Percentiles rank a stretch among this genome's conserved stretches.
phyloP scores from a whole-genome alignment of 257 asterid species.

The Jacaranda copaia region DNA sequence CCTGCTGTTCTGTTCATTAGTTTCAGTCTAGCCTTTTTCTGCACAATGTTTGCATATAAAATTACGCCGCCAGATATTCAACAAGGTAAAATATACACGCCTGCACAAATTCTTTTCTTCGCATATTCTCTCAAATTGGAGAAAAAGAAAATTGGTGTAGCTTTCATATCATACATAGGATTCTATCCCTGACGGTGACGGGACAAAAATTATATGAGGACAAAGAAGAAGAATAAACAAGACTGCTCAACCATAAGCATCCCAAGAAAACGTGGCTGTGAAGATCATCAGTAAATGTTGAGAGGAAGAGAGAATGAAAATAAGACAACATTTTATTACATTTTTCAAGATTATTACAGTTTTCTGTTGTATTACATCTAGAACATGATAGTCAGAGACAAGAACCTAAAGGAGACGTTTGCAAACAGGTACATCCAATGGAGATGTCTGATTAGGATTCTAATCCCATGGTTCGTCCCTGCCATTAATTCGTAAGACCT shows the following conservation, averaged over 20 bases:
- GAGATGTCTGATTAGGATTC: neutral
- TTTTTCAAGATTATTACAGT: neutral
- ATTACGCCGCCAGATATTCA: neutral
- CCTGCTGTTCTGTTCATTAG: neutral
- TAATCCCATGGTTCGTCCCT: neutral
- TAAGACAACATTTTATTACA: neutral
- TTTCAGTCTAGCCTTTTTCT: neutral
- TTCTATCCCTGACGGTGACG: neutral
- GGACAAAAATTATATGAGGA: too few relatives aligned
- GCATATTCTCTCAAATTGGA: neutral
- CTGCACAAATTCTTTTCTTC: neutral
- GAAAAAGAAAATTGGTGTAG: too few relatives aligned
- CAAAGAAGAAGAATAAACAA: too few relatives aligned
- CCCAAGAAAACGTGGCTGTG: too few relatives aligned
- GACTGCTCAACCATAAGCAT: too few relatives aligned
- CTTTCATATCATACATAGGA: neutral
- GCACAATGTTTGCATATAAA: neutral
- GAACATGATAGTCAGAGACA: neutral
- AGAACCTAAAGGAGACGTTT: conserved; percentile 7
- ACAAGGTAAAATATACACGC: neutral
- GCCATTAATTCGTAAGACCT: conserved; percentile 8
- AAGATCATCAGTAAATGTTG: too few relatives aligned
- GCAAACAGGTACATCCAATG: conserved; percentile 20
- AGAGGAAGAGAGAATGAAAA: neutral
- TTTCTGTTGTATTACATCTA: conserved; percentile 28